Conservation (phyloP, 140 eudicot species). For the Bidens hawaiensis region DNA sequence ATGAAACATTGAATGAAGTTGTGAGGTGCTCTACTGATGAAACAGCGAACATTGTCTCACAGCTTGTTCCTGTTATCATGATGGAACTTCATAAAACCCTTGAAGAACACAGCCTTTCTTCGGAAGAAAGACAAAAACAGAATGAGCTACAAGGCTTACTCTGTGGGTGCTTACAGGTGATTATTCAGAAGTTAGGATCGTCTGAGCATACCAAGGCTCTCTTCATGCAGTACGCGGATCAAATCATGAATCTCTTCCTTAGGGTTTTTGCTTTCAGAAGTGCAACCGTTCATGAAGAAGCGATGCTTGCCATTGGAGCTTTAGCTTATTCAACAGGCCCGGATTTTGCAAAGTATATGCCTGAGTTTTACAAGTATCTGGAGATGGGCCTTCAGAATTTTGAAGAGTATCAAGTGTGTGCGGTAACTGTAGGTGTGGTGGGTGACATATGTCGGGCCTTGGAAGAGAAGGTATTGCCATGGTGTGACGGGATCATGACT, state of each 20-base stretch:
- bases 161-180: slow-evolving; percentile 91
- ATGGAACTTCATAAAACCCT: slow-evolving; percentile 84
- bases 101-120: slow-evolving; percentile 64
- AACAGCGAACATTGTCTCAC: slow-evolving; percentile 67
- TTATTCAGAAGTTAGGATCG: slow-evolving; percentile 79
- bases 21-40: slow-evolving; percentile 86
- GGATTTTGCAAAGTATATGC: slow-evolving; percentile 75
- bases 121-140: slow-evolving; percentile 77
- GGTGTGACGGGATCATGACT: slow-evolving; percentile 96
- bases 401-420: slow-evolving; percentile 96
- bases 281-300: slow-evolving; percentile 91
- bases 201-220: slow-evolving; percentile 59
- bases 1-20: slow-evolving; percentile 82
- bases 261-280: slow-evolving; percentile 67
- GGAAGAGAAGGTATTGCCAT: slow-evolving; percentile 84
- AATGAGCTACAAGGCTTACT: slow-evolving; percentile 82
- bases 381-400: slow-evolving; percentile 96
- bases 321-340: slow-evolving; percentile 80
- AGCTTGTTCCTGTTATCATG: slow-evolving; percentile 80
- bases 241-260: slow-evolving; percentile 77
- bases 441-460: slow-evolving; percentile 87
- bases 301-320: slow-evolving; percentile 90
- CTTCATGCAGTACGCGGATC: slow-evolving; percentile 79
- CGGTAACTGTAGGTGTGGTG: slow-evolving; percentile 92
- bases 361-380: slow-evolving; percentile 73